phyloP scores from a whole-genome alignment of 192 early-diverging fungal species.

The Backusella macrospora region DNA sequence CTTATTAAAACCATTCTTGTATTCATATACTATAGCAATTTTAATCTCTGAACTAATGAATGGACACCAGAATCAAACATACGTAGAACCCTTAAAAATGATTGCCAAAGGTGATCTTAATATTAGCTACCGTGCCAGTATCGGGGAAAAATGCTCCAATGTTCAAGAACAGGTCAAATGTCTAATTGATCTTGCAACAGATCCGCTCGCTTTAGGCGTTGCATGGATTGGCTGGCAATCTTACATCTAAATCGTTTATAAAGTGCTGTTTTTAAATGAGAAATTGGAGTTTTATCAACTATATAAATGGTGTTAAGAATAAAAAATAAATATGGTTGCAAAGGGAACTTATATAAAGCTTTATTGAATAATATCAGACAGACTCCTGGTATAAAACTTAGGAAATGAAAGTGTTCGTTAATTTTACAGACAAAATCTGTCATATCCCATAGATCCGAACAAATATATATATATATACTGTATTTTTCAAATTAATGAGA shows the following conservation, averaged over 20 bases:
- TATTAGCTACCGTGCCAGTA: conserved; percentile 48
- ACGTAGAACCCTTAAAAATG: conserved; percentile 45
- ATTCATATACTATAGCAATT: conserved; percentile 42
- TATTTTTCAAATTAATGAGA: too few relatives aligned
- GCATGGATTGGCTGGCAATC: conserved; percentile 72
- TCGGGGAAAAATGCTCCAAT: conserved; percentile 46
- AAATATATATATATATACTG: too few relatives aligned
- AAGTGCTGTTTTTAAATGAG: too few relatives aligned
- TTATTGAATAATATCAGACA: too few relatives aligned
- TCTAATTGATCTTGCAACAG: conserved; percentile 76
- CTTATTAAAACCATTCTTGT: background rate
- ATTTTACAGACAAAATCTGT: too few relatives aligned
- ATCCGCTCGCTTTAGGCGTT: conserved; percentile 65
- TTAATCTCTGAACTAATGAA: conserved; percentile 56
- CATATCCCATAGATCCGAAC: too few relatives aligned
- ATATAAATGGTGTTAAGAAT: too few relatives aligned
- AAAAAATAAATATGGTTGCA: too few relatives aligned
- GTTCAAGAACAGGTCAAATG: conserved; percentile 73
- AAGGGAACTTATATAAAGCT: too few relatives aligned
- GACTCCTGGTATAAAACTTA: too few relatives aligned
- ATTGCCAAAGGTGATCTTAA: conserved; percentile 54
- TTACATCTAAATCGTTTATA: conserved; percentile 41
- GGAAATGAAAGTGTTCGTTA: too few relatives aligned
- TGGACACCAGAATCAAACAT: conserved; percentile 66
- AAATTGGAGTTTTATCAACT: too few relatives aligned